Percentiles rank a stretch among this genome's conserved stretches.
Evolutionary conservation across 2,329 filamentous ascomycete species (phyloP).

Genomic region (Pochonia chlamydosporia): DNA sequence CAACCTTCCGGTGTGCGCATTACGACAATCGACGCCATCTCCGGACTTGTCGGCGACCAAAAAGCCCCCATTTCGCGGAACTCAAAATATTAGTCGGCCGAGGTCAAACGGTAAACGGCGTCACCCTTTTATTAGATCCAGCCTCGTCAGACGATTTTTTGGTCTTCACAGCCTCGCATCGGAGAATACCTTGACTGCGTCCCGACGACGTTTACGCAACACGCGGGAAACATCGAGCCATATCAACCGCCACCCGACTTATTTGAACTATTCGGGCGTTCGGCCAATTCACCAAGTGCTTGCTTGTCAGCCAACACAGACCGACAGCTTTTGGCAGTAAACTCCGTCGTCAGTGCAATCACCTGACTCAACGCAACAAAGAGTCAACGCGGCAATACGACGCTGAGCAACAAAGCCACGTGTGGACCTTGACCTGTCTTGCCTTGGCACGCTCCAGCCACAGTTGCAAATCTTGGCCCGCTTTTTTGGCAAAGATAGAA

Average conservation of each 20-base stretch:
- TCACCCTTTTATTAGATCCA: not conserved
- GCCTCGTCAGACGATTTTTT: not conserved
- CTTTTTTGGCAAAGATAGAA: not conserved
- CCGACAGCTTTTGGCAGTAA: not conserved
- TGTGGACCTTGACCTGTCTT: slow-evolving; percentile 3
- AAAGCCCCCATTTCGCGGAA: not conserved
- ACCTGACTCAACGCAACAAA: not conserved
- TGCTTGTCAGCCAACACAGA: not conserved
- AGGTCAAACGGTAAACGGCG: not conserved
- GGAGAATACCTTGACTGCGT: not conserved
- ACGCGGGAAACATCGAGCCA: not conserved
- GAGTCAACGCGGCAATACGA: not conserved
- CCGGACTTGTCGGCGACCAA: not conserved
- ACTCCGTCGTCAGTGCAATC: not conserved
- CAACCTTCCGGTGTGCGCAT: not conserved
- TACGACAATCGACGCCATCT: not conserved
- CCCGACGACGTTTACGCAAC: not conserved
- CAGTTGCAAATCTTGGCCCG: slow-evolving; percentile 4
- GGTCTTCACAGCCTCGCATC: not conserved
- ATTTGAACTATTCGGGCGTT: too few relatives aligned
- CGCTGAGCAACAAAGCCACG: slow-evolving; percentile 2
- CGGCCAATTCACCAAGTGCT: not conserved
- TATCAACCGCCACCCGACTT: not conserved
- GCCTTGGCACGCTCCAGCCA: slow-evolving; percentile 10
- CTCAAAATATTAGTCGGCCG: not conserved